Base-by-base conservation (phyloP, 495 filamentous ascomycete species). In the Talaromyces borbonicus region DNA sequence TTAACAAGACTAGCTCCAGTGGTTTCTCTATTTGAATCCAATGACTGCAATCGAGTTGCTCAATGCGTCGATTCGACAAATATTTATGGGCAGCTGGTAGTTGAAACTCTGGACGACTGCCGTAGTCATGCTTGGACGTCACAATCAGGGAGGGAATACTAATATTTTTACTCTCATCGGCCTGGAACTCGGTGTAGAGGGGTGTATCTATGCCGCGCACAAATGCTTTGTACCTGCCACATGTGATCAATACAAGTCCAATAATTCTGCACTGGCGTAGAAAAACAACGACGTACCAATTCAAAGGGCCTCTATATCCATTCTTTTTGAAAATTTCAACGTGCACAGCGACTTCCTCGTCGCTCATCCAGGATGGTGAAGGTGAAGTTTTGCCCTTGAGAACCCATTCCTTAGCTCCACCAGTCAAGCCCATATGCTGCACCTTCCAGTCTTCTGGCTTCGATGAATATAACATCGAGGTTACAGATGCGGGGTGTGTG, bases 261-360 rank as follows among this genome's bases (percentile, higher is more conserved):
- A 8, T 12, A 15, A 16, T 16, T 38, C 4, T 36, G 7, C 32
- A 18, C 11, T 36, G 4, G 18, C 5, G 11, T 20, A 20, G 35
- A 5, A 5, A 18, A 30, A 37, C 11, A 37, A 37, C 6, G 18
- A 11, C 35, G 9, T 8, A 43, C 41, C 41, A 43, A 14, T 43
- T 46, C 19, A 46, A 8, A n/a, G 43, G 43, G 3, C 43, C 43
- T 19, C 29, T 46, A 35, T 46, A 46, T 18, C 43, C 43, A 12
- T 22, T 31, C 19, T 46, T 32, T 14, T 46, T 15, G 27, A 46
- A 25, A 12, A 46, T 35, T 3, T 24, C 4, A 5, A 33, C 30
- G 2, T 35, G 26, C 3, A 20, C 36, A 24, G 27, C 30, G 9
- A 24, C 19, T 9, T 46, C 43, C 26, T 35, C 43, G 2, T 15